Base-by-base conservation (phyloP, 345 rosid species). In the Euclidium syriacum region DNA sequence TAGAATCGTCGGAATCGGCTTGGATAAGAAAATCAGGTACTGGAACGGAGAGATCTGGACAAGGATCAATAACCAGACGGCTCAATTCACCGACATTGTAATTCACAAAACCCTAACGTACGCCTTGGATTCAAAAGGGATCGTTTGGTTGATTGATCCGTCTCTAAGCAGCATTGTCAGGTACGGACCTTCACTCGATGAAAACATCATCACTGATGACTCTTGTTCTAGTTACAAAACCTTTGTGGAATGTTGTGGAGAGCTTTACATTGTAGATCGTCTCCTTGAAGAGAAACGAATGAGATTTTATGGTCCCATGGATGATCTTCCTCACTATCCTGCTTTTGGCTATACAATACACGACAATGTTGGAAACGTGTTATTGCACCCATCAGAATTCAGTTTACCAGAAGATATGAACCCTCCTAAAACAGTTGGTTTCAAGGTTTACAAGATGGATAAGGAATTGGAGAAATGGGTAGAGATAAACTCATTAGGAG, bases 361-460 rank as follows among this genome's bases (percentile, higher is more conserved):
- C 30, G 44, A 54, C 20, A 14, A 54, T 33, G 10, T 2, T 36
- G 59, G 59, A 20, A 8, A 1, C 3, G 2, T 2, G 19, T n/a
- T n/a, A n/a, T n/a, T n/a, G n/a, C n/a, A n/a, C n/a, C n/a, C n/a
- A n/a, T n/a, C n/a, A n/a, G 7, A 1, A 6, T 33, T 8, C 3
- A 4, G 12, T 7, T 0, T 0, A 20, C 0, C 6, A 0, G 15
- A 1, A 10, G 1, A n/a, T n/a, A n/a, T 10, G 5, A 1, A 4
- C 3, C 4, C 0, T 38, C 47, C n/a, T 12, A 20, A 12, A 12
- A 62, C 67, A 0, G 20, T 47, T 0, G 48, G 54, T 17, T 65
- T 79, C 48, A 79, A 51, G 40, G 74, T 64, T 27, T 76, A 73
- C 23, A 79, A 64, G 73, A 35, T 73, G 22, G 51, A 73, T 39